These are phyloP conservation scores for Chimonanthus salicifolius DNA, from an alignment of 164 flowering plant species.

Conservation along the genomic window DNA sequence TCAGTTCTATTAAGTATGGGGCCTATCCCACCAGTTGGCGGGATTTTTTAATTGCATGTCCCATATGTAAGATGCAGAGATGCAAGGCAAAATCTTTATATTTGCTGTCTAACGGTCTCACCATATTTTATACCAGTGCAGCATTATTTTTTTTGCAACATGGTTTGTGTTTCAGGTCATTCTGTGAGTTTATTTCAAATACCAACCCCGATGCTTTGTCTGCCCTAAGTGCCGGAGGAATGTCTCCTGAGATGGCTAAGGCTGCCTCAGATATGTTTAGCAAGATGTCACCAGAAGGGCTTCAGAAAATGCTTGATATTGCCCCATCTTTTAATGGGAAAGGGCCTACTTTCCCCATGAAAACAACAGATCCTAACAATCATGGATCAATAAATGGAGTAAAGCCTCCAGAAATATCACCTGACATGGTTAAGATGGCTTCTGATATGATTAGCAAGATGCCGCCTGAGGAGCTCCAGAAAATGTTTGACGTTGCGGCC, in stretches of 20 bases:
- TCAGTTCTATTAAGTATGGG: too few species aligned
- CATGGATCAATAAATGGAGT: constrained; percentile 14
- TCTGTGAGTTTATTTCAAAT: constrained; percentile 66
- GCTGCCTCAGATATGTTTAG: constrained; percentile 71
- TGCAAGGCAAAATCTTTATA: too few species aligned
- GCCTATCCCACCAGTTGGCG: too few species aligned
- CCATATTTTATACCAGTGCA: not conserved
- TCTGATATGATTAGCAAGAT: constrained; percentile 78
- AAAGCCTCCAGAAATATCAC: constrained; percentile 14
- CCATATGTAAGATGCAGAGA: too few species aligned
- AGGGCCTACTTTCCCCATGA: constrained; percentile 20
- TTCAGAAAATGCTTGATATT: constrained; percentile 70
- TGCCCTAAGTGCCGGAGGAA: constrained; percentile 45
- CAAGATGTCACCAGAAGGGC: constrained; percentile 76
- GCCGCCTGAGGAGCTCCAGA: constrained; percentile 74
- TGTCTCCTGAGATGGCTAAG: constrained; percentile 81
- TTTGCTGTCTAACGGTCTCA: not conserved
- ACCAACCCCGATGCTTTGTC: constrained; percentile 67
- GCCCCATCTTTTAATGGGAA: constrained; percentile 56
- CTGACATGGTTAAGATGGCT: constrained; percentile 79
- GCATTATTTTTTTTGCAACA: too few species aligned
- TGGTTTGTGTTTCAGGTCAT: constrained; percentile 42
- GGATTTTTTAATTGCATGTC: too few species aligned
- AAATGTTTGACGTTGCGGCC: constrained; percentile 41
- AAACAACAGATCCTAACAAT: constrained; percentile 14